Evolutionary conservation across 2,329 filamentous ascomycete genomes (phyloP).

Genomic region (Diplodia intermedia): DNA sequence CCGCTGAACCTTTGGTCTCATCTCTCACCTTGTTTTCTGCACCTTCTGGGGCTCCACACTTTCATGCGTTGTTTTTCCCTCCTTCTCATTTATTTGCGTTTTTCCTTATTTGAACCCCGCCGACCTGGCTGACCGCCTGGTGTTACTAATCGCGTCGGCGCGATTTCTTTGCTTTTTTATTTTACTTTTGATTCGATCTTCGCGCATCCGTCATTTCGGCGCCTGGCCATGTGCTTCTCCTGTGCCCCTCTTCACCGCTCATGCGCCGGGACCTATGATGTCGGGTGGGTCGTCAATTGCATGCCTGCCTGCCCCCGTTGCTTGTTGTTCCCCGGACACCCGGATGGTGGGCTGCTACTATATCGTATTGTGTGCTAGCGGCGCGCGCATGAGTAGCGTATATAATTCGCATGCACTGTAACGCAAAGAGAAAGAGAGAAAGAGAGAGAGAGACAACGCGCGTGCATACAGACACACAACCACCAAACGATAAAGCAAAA

Average conservation of each 20-base stretch:
- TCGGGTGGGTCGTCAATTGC: background rate
- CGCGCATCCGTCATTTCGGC: constrained; percentile 1
- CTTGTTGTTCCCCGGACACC: background rate
- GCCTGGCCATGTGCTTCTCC: background rate
- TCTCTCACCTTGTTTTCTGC: background rate
- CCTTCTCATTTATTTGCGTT: background rate
- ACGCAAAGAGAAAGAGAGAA: too few species aligned
- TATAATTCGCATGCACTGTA: too few species aligned
- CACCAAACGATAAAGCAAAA: too few species aligned
- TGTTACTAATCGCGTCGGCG: background rate
- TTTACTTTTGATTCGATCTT: background rate
- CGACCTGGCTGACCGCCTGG: background rate
- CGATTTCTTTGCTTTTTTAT: background rate
- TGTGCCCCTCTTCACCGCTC: background rate
- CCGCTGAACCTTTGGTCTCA: background rate
- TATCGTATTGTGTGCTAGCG: too few species aligned
- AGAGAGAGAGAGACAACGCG: too few species aligned
- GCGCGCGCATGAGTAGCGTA: too few species aligned
- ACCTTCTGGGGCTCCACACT: background rate
- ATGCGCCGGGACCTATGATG: background rate
- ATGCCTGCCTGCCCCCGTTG: background rate
- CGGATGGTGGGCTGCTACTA: too few species aligned
- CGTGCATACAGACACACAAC: too few species aligned
- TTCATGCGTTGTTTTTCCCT: background rate
- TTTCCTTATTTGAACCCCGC: background rate